phyloP scores from a whole-genome alignment of 2,329 filamentous ascomycete species.

The Blastomyces silverae region DNA sequence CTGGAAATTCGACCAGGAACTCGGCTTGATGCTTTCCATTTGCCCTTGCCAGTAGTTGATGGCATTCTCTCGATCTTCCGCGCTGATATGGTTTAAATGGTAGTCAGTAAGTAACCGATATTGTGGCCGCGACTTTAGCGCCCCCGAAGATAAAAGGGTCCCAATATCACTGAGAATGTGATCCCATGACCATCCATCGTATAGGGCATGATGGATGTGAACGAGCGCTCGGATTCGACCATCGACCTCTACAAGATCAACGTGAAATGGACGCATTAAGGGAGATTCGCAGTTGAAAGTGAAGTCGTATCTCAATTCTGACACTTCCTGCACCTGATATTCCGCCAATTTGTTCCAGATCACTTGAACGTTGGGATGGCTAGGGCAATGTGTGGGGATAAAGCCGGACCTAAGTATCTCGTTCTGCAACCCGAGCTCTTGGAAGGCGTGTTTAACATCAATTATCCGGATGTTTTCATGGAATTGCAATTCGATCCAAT shows the following conservation, averaged over 20 bases:
- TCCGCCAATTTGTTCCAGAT: constrained; percentile 52
- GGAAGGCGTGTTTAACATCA: constrained; percentile 47
- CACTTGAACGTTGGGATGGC: constrained; percentile 54
- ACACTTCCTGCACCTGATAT: constrained; percentile 42
- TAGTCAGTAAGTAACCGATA: constrained; percentile 56
- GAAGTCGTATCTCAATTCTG: constrained; percentile 39
- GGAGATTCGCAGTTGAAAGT: constrained; percentile 33
- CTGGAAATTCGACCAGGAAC: constrained; percentile 54
- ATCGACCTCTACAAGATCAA: constrained; percentile 47
- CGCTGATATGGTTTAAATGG: constrained; percentile 32
- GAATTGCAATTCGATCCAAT: constrained; percentile 64
- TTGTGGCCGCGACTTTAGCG: constrained; percentile 43
- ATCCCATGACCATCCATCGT: constrained; percentile 91
- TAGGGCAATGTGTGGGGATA: constrained; percentile 40
- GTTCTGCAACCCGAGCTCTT: constrained; percentile 49
- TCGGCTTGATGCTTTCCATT: constrained; percentile 52
- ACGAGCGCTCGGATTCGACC: constrained; percentile 37
- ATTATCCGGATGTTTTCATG: constrained; percentile 31
- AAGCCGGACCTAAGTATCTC: constrained; percentile 71
- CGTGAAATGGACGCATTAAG: constrained; percentile 52
- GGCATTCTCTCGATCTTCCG: constrained; percentile 37
- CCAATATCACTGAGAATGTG: constrained; percentile 63
- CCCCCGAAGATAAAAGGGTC: constrained; percentile 39
- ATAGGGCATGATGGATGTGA: constrained; percentile 73
- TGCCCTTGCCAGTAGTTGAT: constrained; percentile 64